phyloP scores from a whole-genome alignment of 225 moss, liverwort and hornwort species.

The Polytrichum formosum region DNA sequence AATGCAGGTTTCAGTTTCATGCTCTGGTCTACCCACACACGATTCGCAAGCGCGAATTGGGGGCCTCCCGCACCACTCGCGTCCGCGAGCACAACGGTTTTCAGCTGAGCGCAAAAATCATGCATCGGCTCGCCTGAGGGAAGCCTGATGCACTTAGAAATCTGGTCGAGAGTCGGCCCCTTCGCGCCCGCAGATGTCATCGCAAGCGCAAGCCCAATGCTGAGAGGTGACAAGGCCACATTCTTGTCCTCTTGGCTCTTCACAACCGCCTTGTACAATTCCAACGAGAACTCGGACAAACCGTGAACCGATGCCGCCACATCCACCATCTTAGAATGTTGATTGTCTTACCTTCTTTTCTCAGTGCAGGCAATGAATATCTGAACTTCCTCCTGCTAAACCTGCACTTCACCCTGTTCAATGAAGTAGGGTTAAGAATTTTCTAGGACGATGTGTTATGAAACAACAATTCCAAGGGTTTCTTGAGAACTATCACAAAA shows the following conservation, averaged over 20 bases:
- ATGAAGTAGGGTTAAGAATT: no score
- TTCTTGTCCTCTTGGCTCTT: conserved; percentile 56
- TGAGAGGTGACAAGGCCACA: conserved; percentile 71
- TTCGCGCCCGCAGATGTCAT: conserved; percentile 80
- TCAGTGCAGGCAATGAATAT: no score
- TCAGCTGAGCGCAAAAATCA: conserved; percentile 45
- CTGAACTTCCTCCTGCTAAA: no score
- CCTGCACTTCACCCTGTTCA: no score
- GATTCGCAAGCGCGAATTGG: conserved; percentile 44
- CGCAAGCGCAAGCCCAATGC: conserved; percentile 65
- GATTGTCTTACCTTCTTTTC: no score
- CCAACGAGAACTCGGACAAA: conserved; percentile 62
- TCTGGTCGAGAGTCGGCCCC: conserved; percentile 73
- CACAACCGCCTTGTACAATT: conserved; percentile 56
- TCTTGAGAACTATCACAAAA: no score
- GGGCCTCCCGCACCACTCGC: conserved; percentile 51
- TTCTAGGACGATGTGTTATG: no score
- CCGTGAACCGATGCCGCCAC: conserved; percentile 51
- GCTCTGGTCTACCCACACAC: conserved; percentile 53
- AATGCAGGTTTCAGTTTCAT: conserved; percentile 40
- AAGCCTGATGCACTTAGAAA: conserved; percentile 47
- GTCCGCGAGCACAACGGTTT: conserved; percentile 41
- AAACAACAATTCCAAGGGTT: no score
- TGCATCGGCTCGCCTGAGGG: conserved; percentile 58
- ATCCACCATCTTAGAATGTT: conserved; percentile 28